Evolutionary conservation across 495 filamentous ascomycete species (phyloP), one percentile per base, ranked within the genome.

Genomic region (Immersiella caudata): DNA sequence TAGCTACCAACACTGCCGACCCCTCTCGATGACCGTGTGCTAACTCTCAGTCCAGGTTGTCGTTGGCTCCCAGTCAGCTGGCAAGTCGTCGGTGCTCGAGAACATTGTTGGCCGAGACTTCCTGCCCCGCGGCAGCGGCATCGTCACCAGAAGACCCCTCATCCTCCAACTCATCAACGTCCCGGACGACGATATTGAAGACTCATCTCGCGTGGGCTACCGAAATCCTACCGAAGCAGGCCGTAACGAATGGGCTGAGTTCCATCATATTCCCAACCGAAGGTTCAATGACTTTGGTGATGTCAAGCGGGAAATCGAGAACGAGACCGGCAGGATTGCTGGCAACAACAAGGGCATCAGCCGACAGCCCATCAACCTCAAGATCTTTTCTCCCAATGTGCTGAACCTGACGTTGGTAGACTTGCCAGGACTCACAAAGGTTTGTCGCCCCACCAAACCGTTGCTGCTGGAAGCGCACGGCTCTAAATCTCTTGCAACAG

Each of bases 311-410:
- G 95, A 99, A 74, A 99, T 99, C 66, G 95, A 99, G 79, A 93
- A 91, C 52, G 95, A 99, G 80, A 99, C 95, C 1, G 88, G 93
- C 14, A 86, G 95, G 68, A 96, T 99, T 75, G 95, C 95, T 50
- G 95, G 95, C 65, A 96, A 84, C 80, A 99, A 99, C 80, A 99
- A 99, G 81, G 95, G 95, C 67, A 99, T 99, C 79, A 99, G 96
- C 75, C 84, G 95, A 64, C 90, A 96, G 76, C 93, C 95, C 55
- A 99, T 99, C 75, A 98, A 99, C 76, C 84, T 99, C 57, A 99
- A 99, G 77, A 97, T 99, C 62, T 99, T 97, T 79, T 98, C 95
- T 24, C 96, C 95, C 4, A 90, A 97, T 80, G 96, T 99, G 56
- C 86, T 99, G 63, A 98, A 93, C 79, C 84, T 99, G 70, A 99